phyloP scores from a whole-genome alignment of 345 rosid species.

The Mangifera indica region DNA sequence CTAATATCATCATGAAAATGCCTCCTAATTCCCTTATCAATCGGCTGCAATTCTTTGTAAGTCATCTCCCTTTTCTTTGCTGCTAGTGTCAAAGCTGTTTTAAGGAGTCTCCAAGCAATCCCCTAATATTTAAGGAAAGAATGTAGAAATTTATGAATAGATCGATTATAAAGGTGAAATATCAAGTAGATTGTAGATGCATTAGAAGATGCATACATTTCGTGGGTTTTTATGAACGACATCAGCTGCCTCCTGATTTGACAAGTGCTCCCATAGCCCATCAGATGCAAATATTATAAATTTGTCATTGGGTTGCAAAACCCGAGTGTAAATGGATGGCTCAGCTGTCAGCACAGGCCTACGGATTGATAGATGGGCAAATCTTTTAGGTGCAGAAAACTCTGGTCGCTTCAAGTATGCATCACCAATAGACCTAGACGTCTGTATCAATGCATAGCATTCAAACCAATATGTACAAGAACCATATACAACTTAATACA shows the following conservation, averaged over 20 bases:
- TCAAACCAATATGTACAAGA: too few relatives aligned
- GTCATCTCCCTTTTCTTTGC: slow-evolving; percentile 67
- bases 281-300: slow-evolving; percentile 92
- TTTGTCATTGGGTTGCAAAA: slow-evolving; percentile 60
- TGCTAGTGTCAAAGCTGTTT: slow-evolving; percentile 65
- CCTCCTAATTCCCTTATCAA: slow-evolving; percentile 62
- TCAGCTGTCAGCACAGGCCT: slow-evolving; percentile 85
- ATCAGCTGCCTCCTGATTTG: slow-evolving; percentile 84
- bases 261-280: slow-evolving; percentile 89
- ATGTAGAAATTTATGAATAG: neutral
- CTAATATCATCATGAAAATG: slow-evolving; percentile 84
- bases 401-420: slow-evolving; percentile 90
- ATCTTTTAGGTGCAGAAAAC: slow-evolving; percentile 79
- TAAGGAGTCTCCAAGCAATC: slow-evolving; percentile 68
- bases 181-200: neutral
- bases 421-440: slow-evolving; percentile 93
- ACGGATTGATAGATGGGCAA: slow-evolving; percentile 65
- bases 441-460: slow-evolving; percentile 37
- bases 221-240: slow-evolving; percentile 65
- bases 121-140: slow-evolving; percentile 44
- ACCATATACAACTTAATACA: neutral
- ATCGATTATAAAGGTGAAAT: neutral
- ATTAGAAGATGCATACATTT: slow-evolving; percentile 40
- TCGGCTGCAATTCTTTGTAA: slow-evolving; percentile 63
- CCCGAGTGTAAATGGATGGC: slow-evolving; percentile 63